phyloP scores from a whole-genome alignment of 1,139 yeast genomes.

The Suhomyces kunorum region DNA sequence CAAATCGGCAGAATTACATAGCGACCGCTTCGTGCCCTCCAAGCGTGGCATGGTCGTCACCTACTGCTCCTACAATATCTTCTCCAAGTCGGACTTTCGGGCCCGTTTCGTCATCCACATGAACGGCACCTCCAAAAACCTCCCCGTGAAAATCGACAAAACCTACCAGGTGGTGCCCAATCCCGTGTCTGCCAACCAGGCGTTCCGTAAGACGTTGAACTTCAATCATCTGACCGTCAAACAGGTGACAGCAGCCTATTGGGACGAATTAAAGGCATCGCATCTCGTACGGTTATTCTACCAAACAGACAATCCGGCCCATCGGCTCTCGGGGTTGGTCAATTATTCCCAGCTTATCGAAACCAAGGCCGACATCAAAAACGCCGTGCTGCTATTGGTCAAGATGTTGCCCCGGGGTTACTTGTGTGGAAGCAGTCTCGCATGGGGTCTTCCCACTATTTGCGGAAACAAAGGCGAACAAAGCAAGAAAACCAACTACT shows the following conservation, averaged over 20 bases:
- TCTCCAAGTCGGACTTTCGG: slow-evolving; percentile 49
- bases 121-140: slow-evolving; percentile 22
- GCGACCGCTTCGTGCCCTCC: slow-evolving; percentile 12
- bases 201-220: slow-evolving; percentile 20
- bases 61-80: slow-evolving; percentile 52
- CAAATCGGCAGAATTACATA: slow-evolving; percentile 9
- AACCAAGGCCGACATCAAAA: slow-evolving; percentile 19
- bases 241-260: slow-evolving; percentile 24
- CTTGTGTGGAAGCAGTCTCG: slow-evolving; percentile 29
- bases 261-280: slow-evolving; percentile 44
- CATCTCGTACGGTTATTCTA: slow-evolving; percentile 34
- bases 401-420: slow-evolving; percentile 31
- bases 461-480: slow-evolving; percentile 31
- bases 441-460: slow-evolving; percentile 33
- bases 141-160: slow-evolving; percentile 30
- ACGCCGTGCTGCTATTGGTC: slow-evolving; percentile 24
- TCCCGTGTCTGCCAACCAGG: slow-evolving; percentile 3
- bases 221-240: slow-evolving; percentile 23
- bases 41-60: slow-evolving; percentile 44
- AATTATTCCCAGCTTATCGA: slow-evolving; percentile 27
- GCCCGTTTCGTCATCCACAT: slow-evolving; percentile 34
- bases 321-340: slow-evolving; percentile 39
- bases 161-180: slow-evolving; percentile 33
- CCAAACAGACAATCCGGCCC: slow-evolving; percentile 37
- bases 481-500: slow-evolving; percentile 29